Evolutionary conservation across 768 basidiomycete species (phyloP).

Genomic region (Cystofilobasidium ferigula): DNA sequence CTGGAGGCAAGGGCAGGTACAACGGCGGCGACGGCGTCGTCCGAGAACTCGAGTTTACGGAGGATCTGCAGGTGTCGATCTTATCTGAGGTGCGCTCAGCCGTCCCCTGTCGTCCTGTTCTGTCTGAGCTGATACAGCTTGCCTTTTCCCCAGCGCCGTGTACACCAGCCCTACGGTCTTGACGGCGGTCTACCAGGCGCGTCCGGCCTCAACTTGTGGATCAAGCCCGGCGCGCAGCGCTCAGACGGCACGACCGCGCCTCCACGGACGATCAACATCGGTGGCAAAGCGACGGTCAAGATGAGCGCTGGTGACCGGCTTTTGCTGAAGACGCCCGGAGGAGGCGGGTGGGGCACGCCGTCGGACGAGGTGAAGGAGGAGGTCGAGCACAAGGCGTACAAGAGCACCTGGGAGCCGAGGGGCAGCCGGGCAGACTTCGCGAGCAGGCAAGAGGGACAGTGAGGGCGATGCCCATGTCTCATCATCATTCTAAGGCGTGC

Average conservation of each 20-base stretch:
- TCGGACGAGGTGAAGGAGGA: slow-evolving; percentile 26
- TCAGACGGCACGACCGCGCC: slow-evolving; percentile 1
- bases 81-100: slow-evolving; percentile 58
- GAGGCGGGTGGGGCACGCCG: slow-evolving; percentile 65
- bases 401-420: not conserved
- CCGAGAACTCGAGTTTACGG: slow-evolving; percentile 32
- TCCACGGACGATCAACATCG: slow-evolving; percentile 65
- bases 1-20: slow-evolving; percentile 26
- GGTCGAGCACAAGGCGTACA: not conserved
- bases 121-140: not conserved
- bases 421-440: not conserved
- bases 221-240: slow-evolving; percentile 40
- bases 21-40: slow-evolving; percentile 31
- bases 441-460: not conserved
- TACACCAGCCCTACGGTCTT: slow-evolving; percentile 73
- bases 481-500: too few species aligned
- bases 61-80: slow-evolving; percentile 53
- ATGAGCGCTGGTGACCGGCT: slow-evolving; percentile 81
- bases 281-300: slow-evolving; percentile 72
- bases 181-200: slow-evolving; percentile 64
- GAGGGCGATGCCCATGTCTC: too few species aligned
- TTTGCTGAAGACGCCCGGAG: slow-evolving; percentile 77
- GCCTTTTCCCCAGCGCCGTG: slow-evolving; percentile 51
- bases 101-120: not conserved
- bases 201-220: slow-evolving; percentile 77